Evolutionary conservation across 495 filamentous ascomycete genomes (phyloP).

Genomic region (Aspergillus incahuasiensis): DNA sequence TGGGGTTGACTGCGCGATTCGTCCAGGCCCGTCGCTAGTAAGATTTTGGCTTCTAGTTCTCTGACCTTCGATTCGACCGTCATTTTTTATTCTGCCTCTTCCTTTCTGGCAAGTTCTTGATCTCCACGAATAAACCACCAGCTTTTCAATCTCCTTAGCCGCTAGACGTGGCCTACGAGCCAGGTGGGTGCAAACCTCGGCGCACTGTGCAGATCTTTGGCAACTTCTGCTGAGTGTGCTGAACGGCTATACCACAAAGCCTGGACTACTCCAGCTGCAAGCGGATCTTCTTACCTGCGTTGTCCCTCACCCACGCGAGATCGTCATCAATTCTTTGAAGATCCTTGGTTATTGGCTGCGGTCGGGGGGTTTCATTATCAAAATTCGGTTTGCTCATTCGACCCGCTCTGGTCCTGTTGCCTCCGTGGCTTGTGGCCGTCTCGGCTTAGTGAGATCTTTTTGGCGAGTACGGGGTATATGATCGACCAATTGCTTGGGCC

Average conservation of each 20-base stretch:
- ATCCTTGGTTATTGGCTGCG: neutral
- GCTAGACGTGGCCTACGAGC: slow-evolving; percentile 6
- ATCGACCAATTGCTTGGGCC: slow-evolving; percentile 4
- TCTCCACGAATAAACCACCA: slow-evolving; percentile 6
- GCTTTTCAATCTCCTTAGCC: neutral
- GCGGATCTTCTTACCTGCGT: slow-evolving; percentile 7
- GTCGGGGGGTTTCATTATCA: neutral
- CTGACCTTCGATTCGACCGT: slow-evolving; percentile 10
- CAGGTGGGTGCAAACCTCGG: neutral
- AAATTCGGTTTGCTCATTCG: neutral
- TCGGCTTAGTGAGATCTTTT: slow-evolving; percentile 5
- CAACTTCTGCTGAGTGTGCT: slow-evolving; percentile 7
- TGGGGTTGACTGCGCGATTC: neutral
- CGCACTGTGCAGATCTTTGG: slow-evolving; percentile 15
- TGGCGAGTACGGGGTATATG: slow-evolving; percentile 6
- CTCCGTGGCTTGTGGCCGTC: slow-evolving; percentile 5
- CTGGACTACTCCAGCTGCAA: slow-evolving; percentile 1
- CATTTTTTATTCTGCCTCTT: neutral
- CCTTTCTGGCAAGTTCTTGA: neutral
- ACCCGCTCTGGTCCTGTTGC: neutral
- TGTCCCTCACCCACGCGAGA: neutral
- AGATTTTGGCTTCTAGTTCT: slow-evolving; percentile 1
- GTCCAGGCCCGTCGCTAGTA: slow-evolving; percentile 1
- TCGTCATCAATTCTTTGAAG: neutral
- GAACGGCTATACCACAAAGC: slow-evolving; percentile 1